phyloP scores from a whole-genome alignment of 2,329 filamentous ascomycete species.

The Ascochyta clinopodiicola region DNA sequence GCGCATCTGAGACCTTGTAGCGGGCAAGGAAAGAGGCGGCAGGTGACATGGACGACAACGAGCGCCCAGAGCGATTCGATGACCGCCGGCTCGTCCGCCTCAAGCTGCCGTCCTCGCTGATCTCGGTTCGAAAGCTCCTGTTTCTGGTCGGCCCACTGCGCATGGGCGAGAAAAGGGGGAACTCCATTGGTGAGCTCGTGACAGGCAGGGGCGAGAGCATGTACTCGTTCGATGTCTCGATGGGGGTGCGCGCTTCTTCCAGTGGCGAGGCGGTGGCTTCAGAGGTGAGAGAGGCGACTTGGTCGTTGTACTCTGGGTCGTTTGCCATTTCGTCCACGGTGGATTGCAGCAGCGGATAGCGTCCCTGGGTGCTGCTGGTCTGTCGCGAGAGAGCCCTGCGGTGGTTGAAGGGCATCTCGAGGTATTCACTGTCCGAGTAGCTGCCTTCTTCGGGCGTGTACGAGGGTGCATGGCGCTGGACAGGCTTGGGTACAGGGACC shows the following conservation, averaged over 20 bases:
- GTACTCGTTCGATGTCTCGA: conserved; percentile 44
- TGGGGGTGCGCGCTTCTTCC: conserved; percentile 49
- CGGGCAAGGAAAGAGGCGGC: conserved; percentile 65
- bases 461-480: conserved; percentile 24
- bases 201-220: conserved; percentile 43
- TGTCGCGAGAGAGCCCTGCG: conserved; percentile 27
- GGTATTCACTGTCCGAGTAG: conserved; percentile 43
- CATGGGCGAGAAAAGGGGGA: conserved; percentile 38
- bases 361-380: conserved; percentile 32
- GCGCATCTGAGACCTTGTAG: conserved; percentile 50
- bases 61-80: conserved; percentile 58
- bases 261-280: conserved; percentile 49
- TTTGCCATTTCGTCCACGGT: conserved; percentile 43
- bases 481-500: conserved; percentile 45
- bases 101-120: conserved; percentile 44
- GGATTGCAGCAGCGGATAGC: conserved; percentile 46
- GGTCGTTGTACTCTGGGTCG: conserved; percentile 39
- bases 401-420: conserved; percentile 38
- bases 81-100: conserved; percentile 47
- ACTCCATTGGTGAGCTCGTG: conserved; percentile 45
- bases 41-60: conserved; percentile 60
- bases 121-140: conserved; percentile 42
- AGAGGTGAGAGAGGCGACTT: conserved; percentile 52
- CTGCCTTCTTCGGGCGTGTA: conserved; percentile 37
- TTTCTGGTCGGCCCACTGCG: conserved; percentile 38